Evolutionary conservation across 352 stramenopile species (phyloP).

Genomic region (Globisporangium carolinianum): DNA sequence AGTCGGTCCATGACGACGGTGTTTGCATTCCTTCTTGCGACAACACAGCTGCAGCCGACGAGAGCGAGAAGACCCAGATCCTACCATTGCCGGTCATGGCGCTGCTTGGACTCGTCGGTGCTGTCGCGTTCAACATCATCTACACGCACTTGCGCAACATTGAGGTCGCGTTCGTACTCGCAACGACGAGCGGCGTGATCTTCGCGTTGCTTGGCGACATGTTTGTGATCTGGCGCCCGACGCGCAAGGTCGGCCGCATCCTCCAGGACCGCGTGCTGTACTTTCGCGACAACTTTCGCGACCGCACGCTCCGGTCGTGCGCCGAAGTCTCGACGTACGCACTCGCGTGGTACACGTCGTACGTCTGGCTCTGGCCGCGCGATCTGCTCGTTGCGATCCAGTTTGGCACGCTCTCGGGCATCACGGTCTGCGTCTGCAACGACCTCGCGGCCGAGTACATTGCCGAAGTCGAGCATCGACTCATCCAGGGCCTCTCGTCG

Average conservation of each 20-base stretch:
- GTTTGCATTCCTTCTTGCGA: background rate
- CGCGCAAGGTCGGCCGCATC: slow-evolving; percentile 68
- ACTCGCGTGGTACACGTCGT: slow-evolving; percentile 55
- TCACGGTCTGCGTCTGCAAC: slow-evolving; percentile 58
- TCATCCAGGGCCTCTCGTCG: slow-evolving; percentile 43
- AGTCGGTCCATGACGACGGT: background rate
- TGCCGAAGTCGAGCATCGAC: slow-evolving; percentile 46
- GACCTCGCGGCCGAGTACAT: slow-evolving; percentile 68
- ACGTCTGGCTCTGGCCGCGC: slow-evolving; percentile 55
- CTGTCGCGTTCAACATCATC: slow-evolving; percentile 84
- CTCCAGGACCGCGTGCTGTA: slow-evolving; percentile 74
- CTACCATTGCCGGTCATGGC: slow-evolving; percentile 78
- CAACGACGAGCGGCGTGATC: slow-evolving; percentile 65
- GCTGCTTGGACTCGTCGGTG: slow-evolving; percentile 65
- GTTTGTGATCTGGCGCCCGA: slow-evolving; percentile 83
- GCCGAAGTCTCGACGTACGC: slow-evolving; percentile 51
- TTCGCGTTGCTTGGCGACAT: slow-evolving; percentile 77
- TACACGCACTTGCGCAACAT: slow-evolving; percentile 80
- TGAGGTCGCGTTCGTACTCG: slow-evolving; percentile 74
- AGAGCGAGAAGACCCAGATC: slow-evolving; percentile 58
- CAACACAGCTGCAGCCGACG: slow-evolving; percentile 17
- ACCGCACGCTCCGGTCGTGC: slow-evolving; percentile 43
- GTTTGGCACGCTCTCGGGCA: slow-evolving; percentile 66
- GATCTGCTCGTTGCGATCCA: slow-evolving; percentile 72
- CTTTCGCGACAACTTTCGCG: slow-evolving; percentile 47